A percentile compares a stretch with the other conserved stretches of the same genome.
Evolutionary conservation across 805 yeast genomes (phyloP).

Genomic region (Nakazawaea ishiwadae): DNA sequence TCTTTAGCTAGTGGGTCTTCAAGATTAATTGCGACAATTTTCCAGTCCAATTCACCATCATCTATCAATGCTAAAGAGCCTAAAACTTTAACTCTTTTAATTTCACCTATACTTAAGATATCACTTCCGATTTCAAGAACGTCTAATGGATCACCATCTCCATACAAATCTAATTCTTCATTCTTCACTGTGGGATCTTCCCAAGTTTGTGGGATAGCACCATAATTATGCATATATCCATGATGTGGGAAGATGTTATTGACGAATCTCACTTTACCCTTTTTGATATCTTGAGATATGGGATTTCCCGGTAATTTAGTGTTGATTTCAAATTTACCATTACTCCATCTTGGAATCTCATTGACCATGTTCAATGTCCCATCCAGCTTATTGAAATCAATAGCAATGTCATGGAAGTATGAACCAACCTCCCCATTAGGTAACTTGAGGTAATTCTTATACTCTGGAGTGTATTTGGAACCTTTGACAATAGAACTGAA

Average conservation of each 20-base stretch:
- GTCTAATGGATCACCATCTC: constrained; percentile 95
- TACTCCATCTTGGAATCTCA: constrained; percentile 78
- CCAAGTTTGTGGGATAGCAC: constrained; percentile 94
- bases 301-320: constrained; percentile 62
- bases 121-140: constrained; percentile 82
- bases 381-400: constrained; percentile 36
- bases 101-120: constrained; percentile 40
- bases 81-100: constrained; percentile 61
- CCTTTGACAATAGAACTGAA: constrained; percentile 20
- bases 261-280: constrained; percentile 71
- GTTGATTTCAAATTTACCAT: constrained; percentile 78
- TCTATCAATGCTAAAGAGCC: constrained; percentile 79
- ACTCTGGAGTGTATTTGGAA: constrained; percentile 31
- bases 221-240: constrained; percentile 85
- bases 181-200: constrained; percentile 74
- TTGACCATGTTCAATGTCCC: constrained; percentile 60
- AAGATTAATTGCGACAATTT: constrained; percentile 65
- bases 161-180: constrained; percentile 39
- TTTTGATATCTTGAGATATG: constrained; percentile 72
- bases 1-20: constrained; percentile 60
- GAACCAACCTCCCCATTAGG: constrained; percentile 47
- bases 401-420: constrained; percentile 69
- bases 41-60: constrained; percentile 98
- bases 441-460: constrained; percentile 39
- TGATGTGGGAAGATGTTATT: constrained; percentile 77